phyloP scores from a whole-genome alignment of 352 stramenopile species.

The Phytophthora meadii region DNA sequence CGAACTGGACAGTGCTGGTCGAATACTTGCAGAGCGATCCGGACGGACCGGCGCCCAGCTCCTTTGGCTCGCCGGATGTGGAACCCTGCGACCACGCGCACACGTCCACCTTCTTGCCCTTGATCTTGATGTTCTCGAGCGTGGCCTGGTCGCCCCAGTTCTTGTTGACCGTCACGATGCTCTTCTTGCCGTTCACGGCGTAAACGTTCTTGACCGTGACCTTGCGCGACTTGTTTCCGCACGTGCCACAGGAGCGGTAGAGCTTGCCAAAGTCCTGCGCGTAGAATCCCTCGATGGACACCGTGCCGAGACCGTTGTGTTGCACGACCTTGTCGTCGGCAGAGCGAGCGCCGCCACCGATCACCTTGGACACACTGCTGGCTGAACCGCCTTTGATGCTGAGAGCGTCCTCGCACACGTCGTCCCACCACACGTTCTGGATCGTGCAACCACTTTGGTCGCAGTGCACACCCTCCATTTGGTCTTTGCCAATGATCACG shows the following conservation, averaged over 20 bases:
- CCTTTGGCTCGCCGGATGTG: conserved; percentile 19
- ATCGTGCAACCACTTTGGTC: conserved; percentile 1
- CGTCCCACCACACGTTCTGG: conserved; percentile 8
- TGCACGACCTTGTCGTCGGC: conserved; percentile 4
- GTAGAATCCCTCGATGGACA: conserved; percentile 16
- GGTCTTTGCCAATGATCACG: conserved; percentile 7
- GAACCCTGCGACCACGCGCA: conserved; percentile 24
- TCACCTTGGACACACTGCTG: conserved; percentile 31
- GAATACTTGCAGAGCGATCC: conserved; percentile 34
- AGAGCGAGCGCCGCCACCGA: conserved; percentile 22
- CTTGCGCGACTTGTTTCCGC: conserved; percentile 8
- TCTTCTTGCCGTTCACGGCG: conserved; percentile 26
- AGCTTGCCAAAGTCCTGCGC: conserved; percentile 10
- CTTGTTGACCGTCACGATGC: conserved; percentile 46
- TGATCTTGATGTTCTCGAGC: conserved; percentile 53
- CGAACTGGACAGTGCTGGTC: conserved; percentile 26
- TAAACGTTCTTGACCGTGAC: conserved; percentile 26
- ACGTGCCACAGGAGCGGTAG: conserved; percentile 2
- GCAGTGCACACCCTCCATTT: conserved; percentile 20
- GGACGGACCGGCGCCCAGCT: conserved; percentile 16
- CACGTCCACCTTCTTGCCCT: conserved; percentile 26
- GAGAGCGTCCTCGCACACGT: conserved; percentile 22
- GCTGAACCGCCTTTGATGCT: conserved; percentile 38
- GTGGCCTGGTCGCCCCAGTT: conserved; percentile 22
- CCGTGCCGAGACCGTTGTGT: conserved; percentile 2